Percentiles rank a stretch among this genome's conserved stretches.
These are phyloP conservation scores for Apiospora rasikravindrae DNA, from an alignment of 2,329 filamentous ascomycete species.

Conservation along the genomic window DNA sequence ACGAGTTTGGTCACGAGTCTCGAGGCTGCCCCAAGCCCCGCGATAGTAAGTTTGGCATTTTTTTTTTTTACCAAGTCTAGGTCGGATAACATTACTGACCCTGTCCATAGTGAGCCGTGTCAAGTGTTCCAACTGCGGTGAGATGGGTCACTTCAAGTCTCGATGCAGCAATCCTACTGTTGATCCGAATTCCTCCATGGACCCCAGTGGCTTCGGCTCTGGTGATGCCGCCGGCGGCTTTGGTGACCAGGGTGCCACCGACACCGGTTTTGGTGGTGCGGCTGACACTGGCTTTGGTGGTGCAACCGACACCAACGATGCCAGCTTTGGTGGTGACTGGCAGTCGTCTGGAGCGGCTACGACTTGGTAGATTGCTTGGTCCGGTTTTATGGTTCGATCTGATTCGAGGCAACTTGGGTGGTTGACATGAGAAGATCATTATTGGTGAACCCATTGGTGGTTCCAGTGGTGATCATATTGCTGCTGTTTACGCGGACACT, in stretches of 20 bases:
- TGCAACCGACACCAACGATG: background rate
- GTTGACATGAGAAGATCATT: background rate
- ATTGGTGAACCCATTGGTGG: background rate
- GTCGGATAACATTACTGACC: constrained; percentile 31
- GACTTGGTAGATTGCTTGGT: background rate
- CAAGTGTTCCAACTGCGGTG: constrained; percentile 62
- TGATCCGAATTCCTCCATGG: constrained; percentile 27
- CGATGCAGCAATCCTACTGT: constrained; percentile 43
- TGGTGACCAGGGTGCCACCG: constrained; percentile 21
- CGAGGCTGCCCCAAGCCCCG: constrained; percentile 61
- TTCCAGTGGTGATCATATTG: background rate
- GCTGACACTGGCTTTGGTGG: background rate
- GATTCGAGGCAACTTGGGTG: background rate
- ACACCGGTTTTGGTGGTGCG: constrained; percentile 18
- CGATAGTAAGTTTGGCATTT: constrained; percentile 49
- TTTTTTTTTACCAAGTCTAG: background rate
- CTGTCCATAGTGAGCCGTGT: constrained; percentile 51
- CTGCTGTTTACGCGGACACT: background rate
- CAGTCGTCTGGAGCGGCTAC: background rate
- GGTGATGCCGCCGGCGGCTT: constrained; percentile 23
- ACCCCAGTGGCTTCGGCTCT: constrained; percentile 19
- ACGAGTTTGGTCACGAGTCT: constrained; percentile 53
- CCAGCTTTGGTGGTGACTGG: background rate
- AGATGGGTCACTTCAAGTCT: constrained; percentile 51
- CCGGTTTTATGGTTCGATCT: background rate